phyloP scores from a whole-genome alignment of 2,329 filamentous ascomycete genomes.

The Fusarium tuaranense region DNA sequence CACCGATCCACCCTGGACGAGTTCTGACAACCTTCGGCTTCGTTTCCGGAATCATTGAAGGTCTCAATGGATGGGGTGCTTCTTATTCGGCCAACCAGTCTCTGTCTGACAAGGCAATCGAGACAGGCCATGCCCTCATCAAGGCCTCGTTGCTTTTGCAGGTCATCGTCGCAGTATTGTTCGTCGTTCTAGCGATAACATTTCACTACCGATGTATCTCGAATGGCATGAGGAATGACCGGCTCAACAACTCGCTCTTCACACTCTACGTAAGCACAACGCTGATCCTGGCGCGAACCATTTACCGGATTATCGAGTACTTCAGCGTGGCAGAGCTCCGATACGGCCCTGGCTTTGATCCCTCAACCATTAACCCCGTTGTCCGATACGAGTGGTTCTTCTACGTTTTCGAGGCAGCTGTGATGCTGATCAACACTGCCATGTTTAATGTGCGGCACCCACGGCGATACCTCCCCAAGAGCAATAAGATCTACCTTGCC shows the following conservation, averaged over 20 bases:
- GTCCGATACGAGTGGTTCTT: slow-evolving; percentile 71
- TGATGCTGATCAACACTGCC: slow-evolving; percentile 64
- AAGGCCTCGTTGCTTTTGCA: slow-evolving; percentile 67
- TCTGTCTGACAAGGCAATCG: slow-evolving; percentile 52
- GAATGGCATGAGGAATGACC: slow-evolving; percentile 49
- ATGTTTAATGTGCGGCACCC: slow-evolving; percentile 65
- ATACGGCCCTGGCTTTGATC: slow-evolving; percentile 53
- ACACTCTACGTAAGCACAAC: slow-evolving; percentile 64
- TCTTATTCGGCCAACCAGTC: slow-evolving; percentile 60
- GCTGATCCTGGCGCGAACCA: slow-evolving; percentile 64
- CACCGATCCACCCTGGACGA: slow-evolving; percentile 61
- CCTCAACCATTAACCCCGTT: slow-evolving; percentile 54
- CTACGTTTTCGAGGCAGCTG: slow-evolving; percentile 65
- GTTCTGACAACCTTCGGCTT: slow-evolving; percentile 60
- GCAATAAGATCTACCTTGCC: slow-evolving; percentile 62
- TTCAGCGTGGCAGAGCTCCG: slow-evolving; percentile 60
- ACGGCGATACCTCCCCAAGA: slow-evolving; percentile 61
- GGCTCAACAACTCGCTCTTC: slow-evolving; percentile 53
- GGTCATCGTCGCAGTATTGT: slow-evolving; percentile 62
- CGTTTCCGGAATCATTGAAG: slow-evolving; percentile 61
- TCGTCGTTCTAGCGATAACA: slow-evolving; percentile 58
- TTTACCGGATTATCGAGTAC: slow-evolving; percentile 71
- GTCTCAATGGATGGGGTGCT: slow-evolving; percentile 60
- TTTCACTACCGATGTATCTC: slow-evolving; percentile 61
- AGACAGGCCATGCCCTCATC: slow-evolving; percentile 58